Evolutionary conservation across 2,329 filamentous ascomycete species (phyloP), one percentile per base, ranked within the genome.

Genomic region (Lecanicillium sp.): DNA sequence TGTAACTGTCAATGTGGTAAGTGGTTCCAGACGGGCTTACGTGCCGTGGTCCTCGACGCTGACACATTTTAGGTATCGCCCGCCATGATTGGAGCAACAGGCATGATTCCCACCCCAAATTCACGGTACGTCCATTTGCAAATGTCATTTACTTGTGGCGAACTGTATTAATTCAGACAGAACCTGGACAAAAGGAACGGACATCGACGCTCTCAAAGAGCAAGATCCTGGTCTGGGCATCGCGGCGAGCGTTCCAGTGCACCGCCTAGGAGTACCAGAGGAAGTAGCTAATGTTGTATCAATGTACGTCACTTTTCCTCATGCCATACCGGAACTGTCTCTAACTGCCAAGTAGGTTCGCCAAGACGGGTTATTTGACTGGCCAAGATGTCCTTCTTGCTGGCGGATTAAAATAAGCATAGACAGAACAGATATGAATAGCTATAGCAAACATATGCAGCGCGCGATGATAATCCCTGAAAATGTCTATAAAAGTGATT

Each of bases 1-100:
- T 22, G 78, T 83, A 47, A 79, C 77, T 12, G 75, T 81, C 41
- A 82, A 83, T 43, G 77, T 40, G 38, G 40, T 42, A 29, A 32
- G 40, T 28, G 12, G 14, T 33, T 9, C 5, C 31, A 25, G 11
- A 25, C 22, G 11, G 22, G 11, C n/a, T n/a, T n/a, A n/a, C n/a
- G n/a, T n/a, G n/a, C n/a, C n/a, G n/a, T n/a, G 22, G 11, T 25
- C 7, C 22, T 25, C 6, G 11, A 11, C 22, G 11, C 22, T 25
- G 11, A 25, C 22, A 25, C 22, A n/a, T 33, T 8, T 6, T 6
- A 81, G 45, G 74, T 83, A n/a, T 75, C 77, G 3, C 79, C 79
- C 1, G 79, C 78, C 3, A 81, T 83, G 76, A 81, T 83, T 46
- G 77, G 76, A 4, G 71, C 74, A 17, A 79, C 74, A 3, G 74